phyloP scores from a whole-genome alignment of 331 rosid genomes.

The Malus hybrid region DNA sequence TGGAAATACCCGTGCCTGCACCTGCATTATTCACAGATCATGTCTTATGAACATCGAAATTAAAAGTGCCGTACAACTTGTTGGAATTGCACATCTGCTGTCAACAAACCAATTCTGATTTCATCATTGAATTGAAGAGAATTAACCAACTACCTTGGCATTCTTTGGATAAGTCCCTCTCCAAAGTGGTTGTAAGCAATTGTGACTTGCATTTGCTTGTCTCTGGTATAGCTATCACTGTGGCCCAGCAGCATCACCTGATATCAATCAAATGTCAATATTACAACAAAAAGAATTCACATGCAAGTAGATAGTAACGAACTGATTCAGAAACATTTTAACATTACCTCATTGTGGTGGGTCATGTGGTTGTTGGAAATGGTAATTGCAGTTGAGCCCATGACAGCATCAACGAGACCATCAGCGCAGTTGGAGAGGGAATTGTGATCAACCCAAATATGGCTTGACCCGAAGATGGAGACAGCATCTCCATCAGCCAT shows the following conservation, averaged over 20 bases:
- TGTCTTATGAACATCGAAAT: background rate
- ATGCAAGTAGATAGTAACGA: background rate
- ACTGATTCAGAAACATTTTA: background rate
- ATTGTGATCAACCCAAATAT: slow-evolving; percentile 92
- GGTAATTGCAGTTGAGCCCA: slow-evolving; percentile 95
- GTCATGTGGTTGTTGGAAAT: slow-evolving; percentile 93
- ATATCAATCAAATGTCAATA: slow-evolving; percentile 14
- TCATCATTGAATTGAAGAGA: background rate
- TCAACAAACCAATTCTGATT: background rate
- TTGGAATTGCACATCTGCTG: background rate
- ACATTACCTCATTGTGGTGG: slow-evolving; percentile 89
- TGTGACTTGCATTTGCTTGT: slow-evolving; percentile 95
- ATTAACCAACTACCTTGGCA: slow-evolving; percentile 61
- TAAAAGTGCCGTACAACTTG: background rate
- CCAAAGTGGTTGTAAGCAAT: slow-evolving; percentile 98
- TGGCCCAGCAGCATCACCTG: slow-evolving; percentile 97
- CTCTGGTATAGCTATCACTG: slow-evolving; percentile 84
- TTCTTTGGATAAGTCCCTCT: slow-evolving; percentile 96
- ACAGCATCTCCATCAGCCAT: slow-evolving; percentile 95
- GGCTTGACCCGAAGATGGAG: slow-evolving; percentile 92
- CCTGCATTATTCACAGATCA: slow-evolving; percentile 36
- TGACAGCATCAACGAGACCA: slow-evolving; percentile 95
- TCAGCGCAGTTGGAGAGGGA: slow-evolving; percentile 93
- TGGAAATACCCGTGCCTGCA: slow-evolving; percentile 97
- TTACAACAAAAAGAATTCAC: background rate